Conservation (phyloP, 1,284 basidiomycete genomes). For the Trichosporon asahii region DNA sequence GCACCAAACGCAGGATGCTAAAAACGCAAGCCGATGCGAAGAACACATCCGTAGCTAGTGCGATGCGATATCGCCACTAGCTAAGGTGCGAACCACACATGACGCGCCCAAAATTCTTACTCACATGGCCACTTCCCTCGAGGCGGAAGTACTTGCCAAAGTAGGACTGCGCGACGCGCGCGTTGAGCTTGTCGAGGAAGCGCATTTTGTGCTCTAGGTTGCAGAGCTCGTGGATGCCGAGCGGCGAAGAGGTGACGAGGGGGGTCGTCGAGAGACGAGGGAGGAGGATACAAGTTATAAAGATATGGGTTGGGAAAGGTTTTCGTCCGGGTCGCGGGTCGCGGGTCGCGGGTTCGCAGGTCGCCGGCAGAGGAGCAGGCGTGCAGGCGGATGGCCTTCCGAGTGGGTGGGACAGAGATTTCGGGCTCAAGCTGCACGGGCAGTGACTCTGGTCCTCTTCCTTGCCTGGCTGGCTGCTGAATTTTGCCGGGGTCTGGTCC, state of each 20-base stretch:
- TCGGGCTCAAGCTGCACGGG: too few relatives aligned
- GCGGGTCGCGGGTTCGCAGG: background rate
- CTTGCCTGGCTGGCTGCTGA: background rate
- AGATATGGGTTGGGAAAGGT: background rate
- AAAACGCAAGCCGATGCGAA: background rate
- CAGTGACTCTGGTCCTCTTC: background rate
- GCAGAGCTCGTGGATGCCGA: background rate
- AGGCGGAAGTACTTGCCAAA: constrained; percentile 78
- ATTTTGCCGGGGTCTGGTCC: background rate
- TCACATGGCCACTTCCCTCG: constrained; percentile 69
- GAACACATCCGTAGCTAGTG: background rate
- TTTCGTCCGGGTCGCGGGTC: background rate
- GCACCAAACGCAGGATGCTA: background rate
- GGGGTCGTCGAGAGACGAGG: background rate
- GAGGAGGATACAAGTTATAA: background rate
- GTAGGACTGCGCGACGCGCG: constrained; percentile 61
- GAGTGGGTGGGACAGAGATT: background rate
- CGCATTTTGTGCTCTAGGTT: background rate
- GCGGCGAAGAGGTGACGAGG: background rate
- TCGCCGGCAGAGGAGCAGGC: background rate
- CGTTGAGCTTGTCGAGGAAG: constrained; percentile 41
- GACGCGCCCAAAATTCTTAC: background rate
- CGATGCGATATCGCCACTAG: background rate
- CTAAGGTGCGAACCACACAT: background rate
- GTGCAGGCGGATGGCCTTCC: background rate